Percentiles rank a stretch among this genome's conserved stretches.
Conservation (phyloP, 176 grass and related monocot genomes). For the Sorghum bicolor region Sorghum_bicolor_NCBIv3 NC_012877.2:2400501-2401000, state of each 20-base stretch:
- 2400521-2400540: not conserved
- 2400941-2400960: not conserved
- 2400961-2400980: not conserved
- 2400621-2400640: not conserved
- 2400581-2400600: not conserved
- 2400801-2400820: constrained; percentile 39
- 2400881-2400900: not conserved
- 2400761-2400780: constrained; percentile 28
- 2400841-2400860: constrained; percentile 15
- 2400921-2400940: not conserved
- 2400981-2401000: not conserved
- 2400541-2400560: not conserved
- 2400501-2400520: not conserved
- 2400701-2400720: not conserved
- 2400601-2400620: not conserved
- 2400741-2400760: not conserved
- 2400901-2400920: not conserved
- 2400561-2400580: not conserved
- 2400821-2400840: constrained; percentile 31
- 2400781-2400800: constrained; percentile 41
- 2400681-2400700: not conserved
- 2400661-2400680: not conserved
- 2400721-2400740: not conserved
- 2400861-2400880: constrained; percentile 32
- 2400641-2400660: not conserved